Evolutionary conservation across 306 rosid genomes (phyloP).

Genomic region (Astragalus membranaceus): DNA sequence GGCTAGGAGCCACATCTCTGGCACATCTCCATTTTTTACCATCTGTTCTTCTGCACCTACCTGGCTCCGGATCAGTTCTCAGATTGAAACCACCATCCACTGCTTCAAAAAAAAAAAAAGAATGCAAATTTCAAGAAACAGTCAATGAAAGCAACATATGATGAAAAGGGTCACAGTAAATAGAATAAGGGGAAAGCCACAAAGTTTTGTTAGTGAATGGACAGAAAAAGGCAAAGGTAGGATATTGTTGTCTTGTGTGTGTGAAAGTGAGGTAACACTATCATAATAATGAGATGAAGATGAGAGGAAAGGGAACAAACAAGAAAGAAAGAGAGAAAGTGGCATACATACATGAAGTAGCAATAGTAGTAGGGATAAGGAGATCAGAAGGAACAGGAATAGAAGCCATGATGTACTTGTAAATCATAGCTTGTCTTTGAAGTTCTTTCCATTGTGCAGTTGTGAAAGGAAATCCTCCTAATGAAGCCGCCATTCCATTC

Average conservation of each 20-base stretch:
- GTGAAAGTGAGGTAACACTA: not conserved
- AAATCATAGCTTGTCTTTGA: slow-evolving; percentile 79
- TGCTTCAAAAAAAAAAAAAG: not conserved
- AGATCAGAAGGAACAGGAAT: slow-evolving; percentile 68
- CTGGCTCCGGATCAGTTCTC: slow-evolving; percentile 63
- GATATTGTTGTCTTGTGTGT: not conserved
- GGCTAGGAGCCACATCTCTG: slow-evolving; percentile 66
- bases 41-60: slow-evolving; percentile 75
- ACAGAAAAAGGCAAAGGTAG: not conserved
- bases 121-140: slow-evolving; percentile 19
- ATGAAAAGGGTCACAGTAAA: slow-evolving; percentile 9
- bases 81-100: slow-evolving; percentile 48
- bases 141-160: slow-evolving; percentile 14
- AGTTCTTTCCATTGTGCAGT: slow-evolving; percentile 77
- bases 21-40: slow-evolving; percentile 93
- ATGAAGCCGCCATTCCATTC: slow-evolving; percentile 58
- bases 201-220: slow-evolving; percentile 6
- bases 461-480: slow-evolving; percentile 70
- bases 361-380: slow-evolving; percentile 30
- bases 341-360: slow-evolving; percentile 31
- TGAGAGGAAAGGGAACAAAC: not conserved
- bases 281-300: not conserved
- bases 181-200: slow-evolving; percentile 12
- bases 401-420: slow-evolving; percentile 78
- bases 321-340: not conserved